Conservation (phyloP, 805 yeast genomes). For the Candida odintsovae region DNA sequence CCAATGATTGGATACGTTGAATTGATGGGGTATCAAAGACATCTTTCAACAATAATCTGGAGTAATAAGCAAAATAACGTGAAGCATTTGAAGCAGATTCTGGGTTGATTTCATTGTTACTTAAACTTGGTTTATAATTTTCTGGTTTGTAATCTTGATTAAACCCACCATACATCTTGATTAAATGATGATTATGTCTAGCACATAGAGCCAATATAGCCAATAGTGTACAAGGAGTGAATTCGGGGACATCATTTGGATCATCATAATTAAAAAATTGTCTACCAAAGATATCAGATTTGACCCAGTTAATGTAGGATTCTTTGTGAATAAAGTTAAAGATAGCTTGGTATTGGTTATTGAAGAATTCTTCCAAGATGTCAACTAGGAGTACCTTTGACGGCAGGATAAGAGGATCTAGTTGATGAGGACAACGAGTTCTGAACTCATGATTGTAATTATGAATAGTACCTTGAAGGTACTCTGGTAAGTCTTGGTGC, state of each 20-base stretch:
- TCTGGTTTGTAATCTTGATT: slow-evolving; percentile 25
- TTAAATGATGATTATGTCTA: slow-evolving; percentile 27
- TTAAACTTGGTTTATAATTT: slow-evolving; percentile 21
- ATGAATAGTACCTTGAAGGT: slow-evolving; percentile 7
- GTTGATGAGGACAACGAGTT: slow-evolving; percentile 5
- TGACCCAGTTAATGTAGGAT: slow-evolving; percentile 8
- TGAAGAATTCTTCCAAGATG: slow-evolving; percentile 5
- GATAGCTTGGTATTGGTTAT: slow-evolving; percentile 7
- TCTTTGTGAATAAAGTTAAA: slow-evolving; percentile 10
- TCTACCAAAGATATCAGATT: slow-evolving; percentile 3
- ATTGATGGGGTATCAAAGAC: slow-evolving; percentile 35
- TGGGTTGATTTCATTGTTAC: background rate
- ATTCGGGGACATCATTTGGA: slow-evolving; percentile 9
- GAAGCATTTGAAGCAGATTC: slow-evolving; percentile 29
- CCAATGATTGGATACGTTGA: slow-evolving; percentile 32
- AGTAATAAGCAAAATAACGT: slow-evolving; percentile 36
- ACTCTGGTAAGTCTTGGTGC: background rate
- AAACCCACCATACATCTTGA: slow-evolving; percentile 28
- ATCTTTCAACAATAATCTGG: slow-evolving; percentile 26
- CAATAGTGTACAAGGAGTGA: slow-evolving; percentile 19
- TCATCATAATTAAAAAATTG: slow-evolving; percentile 14
- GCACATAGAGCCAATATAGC: slow-evolving; percentile 33
- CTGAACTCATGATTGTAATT: slow-evolving; percentile 7
- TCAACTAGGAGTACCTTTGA: slow-evolving; percentile 3
- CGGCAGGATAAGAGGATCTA: slow-evolving; percentile 11